Evolutionary conservation across 176 grass and related monocot genomes (phyloP).

Genomic region (Canna indica): DNA sequence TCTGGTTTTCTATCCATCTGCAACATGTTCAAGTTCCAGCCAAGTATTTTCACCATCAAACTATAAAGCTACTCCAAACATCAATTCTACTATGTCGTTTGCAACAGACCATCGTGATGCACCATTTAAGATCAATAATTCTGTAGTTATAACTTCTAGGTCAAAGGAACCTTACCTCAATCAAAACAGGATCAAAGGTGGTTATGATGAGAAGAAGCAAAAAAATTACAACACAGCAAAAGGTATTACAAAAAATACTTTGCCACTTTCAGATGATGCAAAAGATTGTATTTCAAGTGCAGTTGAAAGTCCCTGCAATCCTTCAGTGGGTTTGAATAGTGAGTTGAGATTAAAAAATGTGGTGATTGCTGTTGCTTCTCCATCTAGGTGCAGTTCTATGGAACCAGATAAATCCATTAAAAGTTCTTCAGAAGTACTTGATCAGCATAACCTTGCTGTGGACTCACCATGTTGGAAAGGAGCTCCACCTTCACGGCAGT

Average conservation of each 20-base stretch:
- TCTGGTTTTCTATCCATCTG: not conserved
- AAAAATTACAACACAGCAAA: not conserved
- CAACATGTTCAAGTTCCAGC: not conserved
- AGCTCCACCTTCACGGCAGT: slow-evolving; percentile 13
- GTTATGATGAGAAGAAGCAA: not conserved
- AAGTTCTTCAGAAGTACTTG: slow-evolving; percentile 12
- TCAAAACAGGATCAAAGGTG: not conserved
- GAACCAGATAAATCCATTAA: slow-evolving; percentile 2
- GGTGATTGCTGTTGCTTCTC: slow-evolving; percentile 2
- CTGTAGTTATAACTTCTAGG: not conserved
- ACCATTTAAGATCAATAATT: not conserved
- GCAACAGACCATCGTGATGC: not conserved
- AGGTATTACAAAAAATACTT: not conserved
- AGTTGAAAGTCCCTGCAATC: not conserved
- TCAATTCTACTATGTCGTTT: not conserved
- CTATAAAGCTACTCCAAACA: slow-evolving; percentile 1
- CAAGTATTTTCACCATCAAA: slow-evolving; percentile 4
- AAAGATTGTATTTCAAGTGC: not conserved
- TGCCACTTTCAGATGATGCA: not conserved
- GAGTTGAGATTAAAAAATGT: slow-evolving; percentile 6
- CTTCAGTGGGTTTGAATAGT: not conserved
- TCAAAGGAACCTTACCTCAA: not conserved
- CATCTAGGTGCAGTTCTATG: not conserved
- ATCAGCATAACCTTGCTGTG: slow-evolving; percentile 15
- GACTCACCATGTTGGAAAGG: slow-evolving; percentile 24